Evolutionary conservation across 768 basidiomycete species (phyloP), one percentile per base, ranked within the genome.

Genomic region (Boletus patriciae): DNA sequence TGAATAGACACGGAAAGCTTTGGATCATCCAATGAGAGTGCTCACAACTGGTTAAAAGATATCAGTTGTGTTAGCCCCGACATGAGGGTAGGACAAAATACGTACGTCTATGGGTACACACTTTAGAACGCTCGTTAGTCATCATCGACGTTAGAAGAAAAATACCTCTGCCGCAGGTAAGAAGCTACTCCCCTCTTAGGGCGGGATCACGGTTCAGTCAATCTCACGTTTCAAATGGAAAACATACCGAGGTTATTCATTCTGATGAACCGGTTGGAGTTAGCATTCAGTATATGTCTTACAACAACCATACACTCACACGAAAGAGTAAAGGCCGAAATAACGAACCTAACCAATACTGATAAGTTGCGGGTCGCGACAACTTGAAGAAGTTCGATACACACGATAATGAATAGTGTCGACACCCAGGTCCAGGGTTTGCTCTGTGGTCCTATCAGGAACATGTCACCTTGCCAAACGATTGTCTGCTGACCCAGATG

Each of bases 331-430:
- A 19, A 55, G 46, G 6, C 60, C 60, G 18, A 23, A 21, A 40
- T 62, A 62, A 23, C 59, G 59, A 42, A 61, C 59, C 61, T 62
- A 50, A 33, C 34, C 10, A 29, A 34, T 43, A 1, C 0, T 33
- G 2, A 44, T 31, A 11, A 16, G 16, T n/a, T 15, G 4, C 21
- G 9, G 3, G 15, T 23, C 10, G 6, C 4, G 13, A 19, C 10
- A 40, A 13, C n/a, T n/a, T n/a, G n/a, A n/a, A n/a, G 12, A 2
- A 4, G 5, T 13, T 25, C 4, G 25, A 27, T 33, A 62, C 60
- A 3, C 7, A 62, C 61, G 5, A 61, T 4, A 19, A 60, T 12
- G 34, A 54, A 61, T 6, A 61, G 8, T 3, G 46, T 37, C 1
- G 60, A 55, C 1, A 56, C 47, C 38, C 12, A 33, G 2, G 54